Evolutionary conservation across 495 filamentous ascomycete species (phyloP), one percentile per base, ranked within the genome.

Genomic region (Collariella sp.): DNA sequence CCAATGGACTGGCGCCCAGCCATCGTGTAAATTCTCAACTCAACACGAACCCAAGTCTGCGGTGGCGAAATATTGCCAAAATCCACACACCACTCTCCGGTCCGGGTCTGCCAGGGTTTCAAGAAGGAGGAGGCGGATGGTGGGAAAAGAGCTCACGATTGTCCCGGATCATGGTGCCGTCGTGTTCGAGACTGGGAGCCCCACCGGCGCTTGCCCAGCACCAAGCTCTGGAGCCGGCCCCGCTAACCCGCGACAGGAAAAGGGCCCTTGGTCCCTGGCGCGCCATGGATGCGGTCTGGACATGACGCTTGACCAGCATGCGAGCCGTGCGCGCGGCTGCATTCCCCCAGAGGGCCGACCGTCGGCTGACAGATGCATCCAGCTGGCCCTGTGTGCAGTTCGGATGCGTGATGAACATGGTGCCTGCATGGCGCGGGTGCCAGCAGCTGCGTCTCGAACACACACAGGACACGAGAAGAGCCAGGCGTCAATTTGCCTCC

Each of bases 381-480:
- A 38, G 10, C 11, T 12, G 15, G 11, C 10, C 11, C 15, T 38
- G 5, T 38, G 35, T 31, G 7, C 24, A 46, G 15, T 4, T 12
- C 6, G 1, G 19, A 16, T 36, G 13, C 15, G 2, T 34, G 29
- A 16, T 10, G 38, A 24, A n/a, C 36, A 36, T 26, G 41, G 62
- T 62, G 58, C 62, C 62, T 65, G 62, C 60, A 65, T 64, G 52
- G 19, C 61, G 62, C 56, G 55, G 43, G 23, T 49, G 52, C 18
- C 54, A 54, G 50, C 57, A 54, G 51, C 34, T 49, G 50, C 24
- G 16, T 44, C 19, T 19, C 54, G 3, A 11, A 7, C 46, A 53
- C 51, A 52, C 57, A 59, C 60, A 58, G 61, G 49, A 63, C 55
- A 48, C 51, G 24, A 18, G 26, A 24, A 31, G 26, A 31, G 26